Evolutionary conservation across 1,284 basidiomycete genomes (phyloP), one percentile per base, ranked within the genome.

Genomic region (Cutaneotrichosporon dermatis): DNA sequence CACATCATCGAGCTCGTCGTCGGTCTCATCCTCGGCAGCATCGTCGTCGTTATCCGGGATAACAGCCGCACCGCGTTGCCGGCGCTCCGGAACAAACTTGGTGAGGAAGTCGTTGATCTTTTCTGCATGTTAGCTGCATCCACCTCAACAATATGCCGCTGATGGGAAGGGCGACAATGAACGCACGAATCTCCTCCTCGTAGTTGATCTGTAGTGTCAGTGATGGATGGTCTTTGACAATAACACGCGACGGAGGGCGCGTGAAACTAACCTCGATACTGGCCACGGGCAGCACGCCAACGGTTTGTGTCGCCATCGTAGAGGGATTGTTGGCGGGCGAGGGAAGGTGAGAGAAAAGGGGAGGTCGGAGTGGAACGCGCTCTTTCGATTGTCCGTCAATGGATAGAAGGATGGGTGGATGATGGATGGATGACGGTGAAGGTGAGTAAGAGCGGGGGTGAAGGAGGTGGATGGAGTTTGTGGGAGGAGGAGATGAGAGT

Each of bases 21-120:
- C 85, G 16, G 86, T 86, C 56, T 90, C 84, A 62, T 84, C 82
- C 58, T 92, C 80, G 65, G 69, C 71, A 11, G 60, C 70, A 3
- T 52, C 60, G 35, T 67, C 25, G 25, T 25, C 66, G 40, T 77
- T 73, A 43, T 73, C 59, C 1, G 70, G 69, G 34, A 71, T 51
- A 34, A 61, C 56, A 33, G 59, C 40, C 34, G 8, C 25, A 10
- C 45, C 36, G 42, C 67, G 50, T 40, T 63, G 54, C 5, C 54
- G 52, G 68, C 65, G 33, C 60, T 61, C 15, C 61, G 69, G 10
- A 3, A 74, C 72, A 56, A 69, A 79, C 34, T 65, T 63, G 34
- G 68, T 66, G 6, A 79, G 64, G 59, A 79, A 78, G 36, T 75
- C 69, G 45, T 65, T 63, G 57, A 78, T 78, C 59, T 70, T 68